Conservation (phyloP, 331 rosid genomes). For the Pyracantha coccinea region DNA sequence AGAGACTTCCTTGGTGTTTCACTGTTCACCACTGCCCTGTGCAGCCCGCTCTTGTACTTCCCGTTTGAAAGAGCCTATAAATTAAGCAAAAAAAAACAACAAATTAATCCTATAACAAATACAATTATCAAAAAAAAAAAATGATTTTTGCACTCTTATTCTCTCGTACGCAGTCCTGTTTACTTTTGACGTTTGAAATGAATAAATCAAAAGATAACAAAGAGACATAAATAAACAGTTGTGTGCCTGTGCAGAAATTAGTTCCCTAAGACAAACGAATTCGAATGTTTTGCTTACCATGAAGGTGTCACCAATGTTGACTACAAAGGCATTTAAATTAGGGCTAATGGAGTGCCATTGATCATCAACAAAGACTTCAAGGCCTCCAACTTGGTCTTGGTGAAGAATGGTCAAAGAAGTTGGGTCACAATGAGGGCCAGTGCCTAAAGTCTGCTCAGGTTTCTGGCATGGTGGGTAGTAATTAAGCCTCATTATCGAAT, state of each 20-base stretch:
- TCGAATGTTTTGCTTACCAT: slow-evolving; percentile 36
- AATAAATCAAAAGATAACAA: too few relatives aligned
- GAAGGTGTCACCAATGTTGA: slow-evolving; percentile 95
- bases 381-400: slow-evolving; percentile 85
- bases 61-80: slow-evolving; percentile 91
- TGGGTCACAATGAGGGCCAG: slow-evolving; percentile 98
- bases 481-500: slow-evolving; percentile 81
- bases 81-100: background rate
- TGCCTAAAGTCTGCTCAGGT: slow-evolving; percentile 77
- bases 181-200: too few relatives aligned
- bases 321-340: slow-evolving; percentile 71
- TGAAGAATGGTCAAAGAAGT: slow-evolving; percentile 91
- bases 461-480: slow-evolving; percentile 89
- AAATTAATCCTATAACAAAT: background rate
- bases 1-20: slow-evolving; percentile 61
- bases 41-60: slow-evolving; percentile 81
- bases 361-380: slow-evolving; percentile 75
- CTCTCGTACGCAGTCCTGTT: too few relatives aligned
- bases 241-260: too few relatives aligned
- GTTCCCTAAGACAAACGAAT: background rate
- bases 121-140: too few relatives aligned
- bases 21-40: slow-evolving; percentile 89
- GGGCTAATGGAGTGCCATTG: slow-evolving; percentile 73
- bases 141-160: too few relatives aligned
- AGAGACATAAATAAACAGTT: too few relatives aligned